Evolutionary conservation across 768 basidiomycete genomes (phyloP).

Genomic region (Dioszegia crocea): DNA sequence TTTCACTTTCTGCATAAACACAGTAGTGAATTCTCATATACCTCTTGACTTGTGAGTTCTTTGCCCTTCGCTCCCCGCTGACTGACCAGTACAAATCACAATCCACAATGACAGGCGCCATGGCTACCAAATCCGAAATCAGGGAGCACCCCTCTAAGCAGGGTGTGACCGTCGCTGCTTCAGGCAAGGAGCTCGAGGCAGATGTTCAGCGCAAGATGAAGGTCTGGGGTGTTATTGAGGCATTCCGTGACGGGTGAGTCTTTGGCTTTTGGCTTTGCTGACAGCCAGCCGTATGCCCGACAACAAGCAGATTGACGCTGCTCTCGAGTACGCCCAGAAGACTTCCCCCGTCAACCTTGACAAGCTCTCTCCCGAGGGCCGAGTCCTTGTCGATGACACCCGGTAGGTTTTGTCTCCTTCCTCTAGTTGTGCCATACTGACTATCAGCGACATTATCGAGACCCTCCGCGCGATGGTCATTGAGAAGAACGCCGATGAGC

Average conservation of each 20-base stretch:
- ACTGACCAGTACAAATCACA: not conserved
- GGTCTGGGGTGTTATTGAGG: conserved; percentile 74
- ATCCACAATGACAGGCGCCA: conserved; percentile 11
- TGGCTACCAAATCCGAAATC: conserved; percentile 31
- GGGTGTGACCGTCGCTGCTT: conserved; percentile 65
- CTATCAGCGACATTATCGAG: conserved; percentile 63
- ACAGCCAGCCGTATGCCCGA: conserved; percentile 69
- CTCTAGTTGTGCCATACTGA: not conserved
- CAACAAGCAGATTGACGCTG: conserved; percentile 71
- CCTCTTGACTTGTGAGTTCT: not conserved
- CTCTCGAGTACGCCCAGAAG: conserved; percentile 64
- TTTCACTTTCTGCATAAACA: not conserved
- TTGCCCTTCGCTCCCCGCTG: not conserved
- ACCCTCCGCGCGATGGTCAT: conserved; percentile 66
- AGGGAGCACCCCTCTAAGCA: conserved; percentile 50
- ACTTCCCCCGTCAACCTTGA: conserved; percentile 60
- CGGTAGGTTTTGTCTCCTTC: conserved; percentile 26
- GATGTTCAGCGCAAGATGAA: conserved; percentile 82
- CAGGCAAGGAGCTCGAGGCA: conserved; percentile 60
- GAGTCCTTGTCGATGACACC: conserved; percentile 70
- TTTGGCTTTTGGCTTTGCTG: not conserved
- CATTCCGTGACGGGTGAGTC: conserved; percentile 64
- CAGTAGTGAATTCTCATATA: not conserved
- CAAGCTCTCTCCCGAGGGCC: conserved; percentile 70
- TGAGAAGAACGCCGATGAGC: conserved; percentile 82